phyloP scores from a whole-genome alignment of 2,329 filamentous ascomycete genomes.

The Penicillium sp. region DNA sequence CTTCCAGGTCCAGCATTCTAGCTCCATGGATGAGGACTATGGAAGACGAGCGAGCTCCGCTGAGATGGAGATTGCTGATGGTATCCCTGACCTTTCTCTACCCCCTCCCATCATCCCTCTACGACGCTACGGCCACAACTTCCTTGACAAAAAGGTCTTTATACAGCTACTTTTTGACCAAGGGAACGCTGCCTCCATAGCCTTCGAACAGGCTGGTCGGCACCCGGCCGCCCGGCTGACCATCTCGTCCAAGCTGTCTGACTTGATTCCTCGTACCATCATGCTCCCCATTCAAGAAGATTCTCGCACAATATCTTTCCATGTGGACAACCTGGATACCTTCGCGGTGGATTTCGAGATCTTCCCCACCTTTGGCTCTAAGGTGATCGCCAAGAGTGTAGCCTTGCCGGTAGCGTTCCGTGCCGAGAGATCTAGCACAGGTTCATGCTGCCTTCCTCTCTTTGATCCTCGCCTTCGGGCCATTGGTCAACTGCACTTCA shows the following conservation, averaged over 20 bases:
- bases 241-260: constrained; percentile 93
- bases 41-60: constrained; percentile 50
- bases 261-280: constrained; percentile 94
- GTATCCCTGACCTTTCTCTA: constrained; percentile 86
- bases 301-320: constrained; percentile 88
- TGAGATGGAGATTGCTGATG: constrained; percentile 71
- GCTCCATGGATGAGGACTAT: constrained; percentile 26
- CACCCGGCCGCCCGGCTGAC: constrained; percentile 93
- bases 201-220: constrained; percentile 97
- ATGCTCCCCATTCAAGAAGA: constrained; percentile 96
- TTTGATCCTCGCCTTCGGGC: constrained; percentile 89
- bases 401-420: constrained; percentile 86
- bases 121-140: constrained; percentile 94
- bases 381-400: constrained; percentile 94
- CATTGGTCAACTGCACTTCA: constrained; percentile 92
- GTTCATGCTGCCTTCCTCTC: constrained; percentile 79
- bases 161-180: constrained; percentile 89
- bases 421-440: constrained; percentile 70
- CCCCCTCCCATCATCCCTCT: constrained; percentile 95
- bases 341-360: constrained; percentile 98
- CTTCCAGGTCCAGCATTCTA: constrained; percentile 29
- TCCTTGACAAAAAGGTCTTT: constrained; percentile 95
- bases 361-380: constrained; percentile 94
- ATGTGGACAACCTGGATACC: constrained; percentile 87
- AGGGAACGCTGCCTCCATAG: constrained; percentile 64